phyloP scores from a whole-genome alignment of 768 basidiomycete genomes.

The Leccinum boreale region DNA sequence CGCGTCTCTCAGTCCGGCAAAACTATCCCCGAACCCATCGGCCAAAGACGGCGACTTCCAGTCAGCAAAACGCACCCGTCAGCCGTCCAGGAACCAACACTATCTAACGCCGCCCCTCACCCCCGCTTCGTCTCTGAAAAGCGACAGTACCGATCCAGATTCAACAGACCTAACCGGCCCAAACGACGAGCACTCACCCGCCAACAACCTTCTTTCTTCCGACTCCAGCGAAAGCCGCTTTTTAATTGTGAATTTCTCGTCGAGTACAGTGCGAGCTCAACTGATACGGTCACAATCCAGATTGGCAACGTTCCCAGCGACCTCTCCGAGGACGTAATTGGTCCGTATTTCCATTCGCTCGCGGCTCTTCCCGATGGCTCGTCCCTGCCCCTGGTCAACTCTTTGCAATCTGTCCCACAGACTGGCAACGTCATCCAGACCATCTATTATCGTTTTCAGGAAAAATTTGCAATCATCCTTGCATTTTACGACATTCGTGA shows the following conservation, averaged over 20 bases:
- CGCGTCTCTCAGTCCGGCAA: conserved; percentile 12
- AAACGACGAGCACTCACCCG: conserved; percentile 21
- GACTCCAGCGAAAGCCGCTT: conserved; percentile 30
- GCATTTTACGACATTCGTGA: conserved; percentile 62
- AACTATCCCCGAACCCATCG: conserved; percentile 6
- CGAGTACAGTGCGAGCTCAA: neutral
- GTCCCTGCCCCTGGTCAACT: conserved; percentile 1
- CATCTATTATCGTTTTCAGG: conserved; percentile 50
- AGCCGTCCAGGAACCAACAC: conserved; percentile 28
- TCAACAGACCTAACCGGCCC: conserved; percentile 26
- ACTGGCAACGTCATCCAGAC: conserved; percentile 45
- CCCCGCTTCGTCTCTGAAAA: conserved; percentile 54
- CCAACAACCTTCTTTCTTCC: conserved; percentile 5
- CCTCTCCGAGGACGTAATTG: conserved; percentile 29
- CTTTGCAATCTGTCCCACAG: conserved; percentile 11
- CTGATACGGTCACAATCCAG: conserved; percentile 28
- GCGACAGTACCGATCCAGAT: conserved; percentile 35
- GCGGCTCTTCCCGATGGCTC: conserved; percentile 17
- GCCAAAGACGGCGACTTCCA: conserved; percentile 20
- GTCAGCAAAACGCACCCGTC: conserved; percentile 15
- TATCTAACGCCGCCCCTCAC: conserved; percentile 70
- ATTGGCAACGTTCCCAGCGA: conserved; percentile 38
- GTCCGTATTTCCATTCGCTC: conserved; percentile 29
- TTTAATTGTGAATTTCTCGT: conserved; percentile 25
- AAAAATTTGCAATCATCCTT: conserved; percentile 51